A percentile compares a stretch with the other conserved stretches of the same genome.
These are phyloP conservation scores for Wickerhamiella lipophila DNA, from an alignment of 805 yeast species.

Conservation along the genomic window DNA sequence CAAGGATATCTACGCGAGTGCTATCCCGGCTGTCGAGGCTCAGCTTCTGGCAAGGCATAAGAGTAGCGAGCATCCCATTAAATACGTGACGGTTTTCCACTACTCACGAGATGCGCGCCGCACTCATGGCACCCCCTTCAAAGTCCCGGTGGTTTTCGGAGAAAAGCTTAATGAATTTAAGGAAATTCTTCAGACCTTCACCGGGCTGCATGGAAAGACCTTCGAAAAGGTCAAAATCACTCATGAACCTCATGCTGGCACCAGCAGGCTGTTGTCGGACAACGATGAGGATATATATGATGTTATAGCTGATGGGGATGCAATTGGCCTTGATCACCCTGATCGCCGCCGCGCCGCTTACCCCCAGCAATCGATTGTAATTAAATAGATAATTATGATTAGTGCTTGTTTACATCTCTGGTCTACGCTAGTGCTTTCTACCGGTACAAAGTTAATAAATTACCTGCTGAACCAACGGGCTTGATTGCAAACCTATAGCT, in stretches of 20 bases:
- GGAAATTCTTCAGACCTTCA: conserved; percentile 48
- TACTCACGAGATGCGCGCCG: conserved; percentile 20
- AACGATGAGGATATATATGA: conserved; percentile 46
- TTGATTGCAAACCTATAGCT: no score
- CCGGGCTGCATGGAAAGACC: conserved; percentile 70
- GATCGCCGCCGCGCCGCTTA: conserved; percentile 37
- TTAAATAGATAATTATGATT: conserved; percentile 13
- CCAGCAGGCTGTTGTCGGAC: conserved; percentile 32
- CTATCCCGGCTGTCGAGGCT: background rate
- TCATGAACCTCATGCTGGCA: background rate
- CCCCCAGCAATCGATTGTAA: conserved; percentile 20
- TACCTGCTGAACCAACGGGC: no score
- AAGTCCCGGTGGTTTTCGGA: conserved; percentile 43
- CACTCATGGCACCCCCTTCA: conserved; percentile 71
- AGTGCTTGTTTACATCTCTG: background rate
- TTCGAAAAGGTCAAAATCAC: conserved; percentile 46
- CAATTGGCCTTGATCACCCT: conserved; percentile 75
- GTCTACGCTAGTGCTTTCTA: no score
- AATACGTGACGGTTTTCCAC: conserved; percentile 20
- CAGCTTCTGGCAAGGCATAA: background rate
- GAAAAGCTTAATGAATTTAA: conserved; percentile 55
- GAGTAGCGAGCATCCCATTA: background rate
- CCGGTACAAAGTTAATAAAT: no score
- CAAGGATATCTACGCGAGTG: background rate
- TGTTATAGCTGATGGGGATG: conserved; percentile 38